Evolutionary conservation across 1,284 basidiomycete species (phyloP).

Genomic region (Naganishia sp.): DNA sequence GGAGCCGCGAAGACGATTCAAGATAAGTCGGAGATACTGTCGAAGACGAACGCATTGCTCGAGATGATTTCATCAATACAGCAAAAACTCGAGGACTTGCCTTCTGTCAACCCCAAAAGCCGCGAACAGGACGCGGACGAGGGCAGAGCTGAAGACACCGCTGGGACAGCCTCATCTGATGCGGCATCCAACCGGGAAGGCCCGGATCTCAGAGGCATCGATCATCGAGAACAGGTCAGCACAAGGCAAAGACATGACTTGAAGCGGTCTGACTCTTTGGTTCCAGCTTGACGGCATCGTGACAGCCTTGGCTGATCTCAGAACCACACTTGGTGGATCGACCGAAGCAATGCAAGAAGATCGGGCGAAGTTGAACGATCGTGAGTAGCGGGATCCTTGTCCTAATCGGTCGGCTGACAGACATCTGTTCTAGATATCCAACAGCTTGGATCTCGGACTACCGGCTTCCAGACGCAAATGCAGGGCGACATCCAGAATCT

Average conservation of each 20-base stretch:
- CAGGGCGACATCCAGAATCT: constrained; percentile 6
- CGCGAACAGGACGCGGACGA: no score
- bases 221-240: neutral
- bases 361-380: no score
- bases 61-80: constrained; percentile 9
- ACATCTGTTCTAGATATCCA: neutral
- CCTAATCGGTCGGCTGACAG: no score
- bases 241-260: neutral
- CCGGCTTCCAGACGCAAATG: neutral
- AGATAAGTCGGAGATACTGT: constrained; percentile 10
- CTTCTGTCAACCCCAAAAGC: no score
- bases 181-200: neutral
- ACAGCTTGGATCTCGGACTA: neutral
- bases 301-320: no score
- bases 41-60: constrained; percentile 6
- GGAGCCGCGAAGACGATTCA: neutral
- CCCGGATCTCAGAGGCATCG: neutral
- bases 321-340: no score
- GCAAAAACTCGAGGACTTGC: neutral
- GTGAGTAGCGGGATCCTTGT: no score
- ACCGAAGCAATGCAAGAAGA: no score
- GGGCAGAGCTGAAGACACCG: no score
- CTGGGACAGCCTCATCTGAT: neutral
- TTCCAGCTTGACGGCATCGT: no score
- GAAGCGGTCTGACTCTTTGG: neutral